Conservation (phyloP, 1,284 basidiomycete species). For the Fomitopsis pinicola region DNA sequence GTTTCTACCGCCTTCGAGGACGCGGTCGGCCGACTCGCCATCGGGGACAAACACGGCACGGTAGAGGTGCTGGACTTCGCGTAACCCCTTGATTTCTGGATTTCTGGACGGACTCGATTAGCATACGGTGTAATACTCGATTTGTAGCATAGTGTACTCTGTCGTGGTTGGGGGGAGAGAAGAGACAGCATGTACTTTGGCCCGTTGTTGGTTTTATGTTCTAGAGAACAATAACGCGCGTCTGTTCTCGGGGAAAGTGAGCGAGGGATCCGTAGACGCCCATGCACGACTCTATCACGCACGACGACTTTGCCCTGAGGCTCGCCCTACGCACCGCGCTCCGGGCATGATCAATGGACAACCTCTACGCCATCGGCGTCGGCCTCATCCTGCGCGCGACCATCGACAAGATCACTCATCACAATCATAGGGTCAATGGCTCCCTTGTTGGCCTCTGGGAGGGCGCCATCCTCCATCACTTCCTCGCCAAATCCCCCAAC, state of each 20-base stretch:
- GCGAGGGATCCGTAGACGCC: background rate
- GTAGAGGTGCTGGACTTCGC: slow-evolving; percentile 33
- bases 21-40: slow-evolving; percentile 31
- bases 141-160: background rate
- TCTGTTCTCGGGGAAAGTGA: background rate
- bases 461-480: slow-evolving; percentile 67
- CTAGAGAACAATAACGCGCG: background rate
- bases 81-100: slow-evolving; percentile 10
- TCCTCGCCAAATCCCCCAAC: slow-evolving; percentile 55
- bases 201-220: background rate
- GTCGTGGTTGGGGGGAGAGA: background rate
- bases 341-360: slow-evolving; percentile 31
- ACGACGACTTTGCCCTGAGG: background rate
- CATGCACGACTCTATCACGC: background rate
- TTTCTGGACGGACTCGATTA: background rate
- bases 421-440: slow-evolving; percentile 42
- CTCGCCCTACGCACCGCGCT: background rate
- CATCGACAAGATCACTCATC: slow-evolving; percentile 38
- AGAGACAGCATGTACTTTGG: background rate
- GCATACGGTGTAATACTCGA: background rate
- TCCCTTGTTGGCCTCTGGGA: slow-evolving; percentile 72
- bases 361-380: slow-evolving; percentile 32
- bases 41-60: slow-evolving; percentile 31
- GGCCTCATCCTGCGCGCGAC: slow-evolving; percentile 33
- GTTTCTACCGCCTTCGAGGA: slow-evolving; percentile 30